These are phyloP conservation scores for Nicotiana tomentosiformis DNA, from an alignment of 257 asterid genomes.

Conservation along the genomic window DNA sequence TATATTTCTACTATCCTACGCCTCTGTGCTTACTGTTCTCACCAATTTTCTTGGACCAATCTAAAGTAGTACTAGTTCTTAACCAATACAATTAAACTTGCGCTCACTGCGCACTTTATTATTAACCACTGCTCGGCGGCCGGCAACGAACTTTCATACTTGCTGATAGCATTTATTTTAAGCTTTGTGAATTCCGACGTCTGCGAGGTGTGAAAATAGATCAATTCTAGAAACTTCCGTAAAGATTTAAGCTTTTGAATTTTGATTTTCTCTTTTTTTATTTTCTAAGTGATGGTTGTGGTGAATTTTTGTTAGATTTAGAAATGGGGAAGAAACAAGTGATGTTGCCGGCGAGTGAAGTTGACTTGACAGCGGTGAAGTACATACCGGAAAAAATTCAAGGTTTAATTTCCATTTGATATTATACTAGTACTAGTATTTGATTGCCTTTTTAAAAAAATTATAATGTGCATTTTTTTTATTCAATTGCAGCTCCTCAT, in stretches of 20 bases:
- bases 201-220: not conserved
- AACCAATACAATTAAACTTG: not conserved
- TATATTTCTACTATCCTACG: not conserved
- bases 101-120: not conserved
- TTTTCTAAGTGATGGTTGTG: not conserved
- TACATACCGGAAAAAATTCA: slow-evolving; percentile 52
- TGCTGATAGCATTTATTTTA: not conserved
- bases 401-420: slow-evolving; percentile 29
- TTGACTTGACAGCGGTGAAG: slow-evolving; percentile 59
- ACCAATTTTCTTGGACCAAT: not conserved
- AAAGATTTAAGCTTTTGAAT: too few relatives aligned
- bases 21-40: not conserved
- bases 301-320: not conserved
- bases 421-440: not conserved
- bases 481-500: slow-evolving; percentile 71
- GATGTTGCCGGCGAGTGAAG: slow-evolving; percentile 73
- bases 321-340: slow-evolving; percentile 69
- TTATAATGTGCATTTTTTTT: too few relatives aligned
- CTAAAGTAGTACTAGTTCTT: too few relatives aligned
- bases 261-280: not conserved
- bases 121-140: not conserved
- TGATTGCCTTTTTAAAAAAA: not conserved
- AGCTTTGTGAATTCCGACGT: not conserved
- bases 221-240: not conserved
- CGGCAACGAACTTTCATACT: not conserved